Conservation (phyloP, 2,329 filamentous ascomycete species). For the Talaromyces sp. region DNA sequence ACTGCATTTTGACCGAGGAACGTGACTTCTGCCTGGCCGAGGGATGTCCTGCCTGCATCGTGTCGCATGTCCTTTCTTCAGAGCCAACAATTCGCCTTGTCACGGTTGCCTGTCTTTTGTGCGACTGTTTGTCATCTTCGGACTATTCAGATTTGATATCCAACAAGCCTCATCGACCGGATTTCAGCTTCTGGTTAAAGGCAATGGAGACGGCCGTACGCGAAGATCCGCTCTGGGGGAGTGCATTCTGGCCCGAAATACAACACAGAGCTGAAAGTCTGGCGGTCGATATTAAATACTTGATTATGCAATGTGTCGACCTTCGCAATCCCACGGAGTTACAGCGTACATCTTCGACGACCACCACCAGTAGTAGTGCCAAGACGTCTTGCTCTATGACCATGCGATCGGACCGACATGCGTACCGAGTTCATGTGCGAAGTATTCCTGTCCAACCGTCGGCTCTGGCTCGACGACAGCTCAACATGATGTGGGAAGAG, state of each 20-base stretch:
- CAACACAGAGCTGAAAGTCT: constrained; percentile 38
- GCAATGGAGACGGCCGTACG: constrained; percentile 39
- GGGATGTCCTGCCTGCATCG: constrained; percentile 52
- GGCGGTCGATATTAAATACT: constrained; percentile 38
- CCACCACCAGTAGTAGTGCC: constrained; percentile 19
- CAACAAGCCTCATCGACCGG: constrained; percentile 21
- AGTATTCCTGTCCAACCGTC: constrained; percentile 30
- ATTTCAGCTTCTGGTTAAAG: constrained; percentile 39
- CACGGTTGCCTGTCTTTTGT: constrained; percentile 41
- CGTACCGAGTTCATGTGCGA: constrained; percentile 23
- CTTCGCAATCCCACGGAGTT: constrained; percentile 25
- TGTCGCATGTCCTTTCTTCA: constrained; percentile 42
- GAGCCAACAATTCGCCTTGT: constrained; percentile 45
- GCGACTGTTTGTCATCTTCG: constrained; percentile 31
- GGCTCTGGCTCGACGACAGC: constrained; percentile 32
- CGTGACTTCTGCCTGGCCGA: constrained; percentile 56
- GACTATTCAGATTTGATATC: constrained; percentile 22
- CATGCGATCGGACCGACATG: constrained; percentile 22
- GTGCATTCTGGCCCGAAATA: constrained; percentile 41
- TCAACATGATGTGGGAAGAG: constrained; percentile 35
- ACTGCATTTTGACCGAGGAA: constrained; percentile 57
- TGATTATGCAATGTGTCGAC: constrained; percentile 40
- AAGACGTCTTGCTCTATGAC: constrained; percentile 22
- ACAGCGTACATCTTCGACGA: constrained; percentile 8
- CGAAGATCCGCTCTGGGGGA: constrained; percentile 45